A percentile compares a stretch with the other conserved stretches of the same genome.
Conservation (phyloP, 805 yeast genomes). For the Yamadazyma sp. region DNA sequence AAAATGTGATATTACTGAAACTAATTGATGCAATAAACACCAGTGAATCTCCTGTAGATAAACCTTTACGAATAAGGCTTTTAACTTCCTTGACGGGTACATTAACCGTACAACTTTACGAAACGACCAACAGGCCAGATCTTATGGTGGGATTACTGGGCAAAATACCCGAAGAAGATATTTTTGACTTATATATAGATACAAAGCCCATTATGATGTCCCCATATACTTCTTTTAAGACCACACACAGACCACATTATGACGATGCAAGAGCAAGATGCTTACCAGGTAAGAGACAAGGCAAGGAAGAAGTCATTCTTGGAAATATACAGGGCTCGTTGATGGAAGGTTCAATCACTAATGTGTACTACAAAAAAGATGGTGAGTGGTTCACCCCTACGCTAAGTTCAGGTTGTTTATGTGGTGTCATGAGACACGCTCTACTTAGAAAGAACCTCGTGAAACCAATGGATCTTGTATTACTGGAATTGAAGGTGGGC, state of each 20-base stretch:
- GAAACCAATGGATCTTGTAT: constrained; percentile 50
- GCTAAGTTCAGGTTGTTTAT: constrained; percentile 75
- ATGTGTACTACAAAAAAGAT: constrained; percentile 57
- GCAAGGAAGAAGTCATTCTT: constrained; percentile 68
- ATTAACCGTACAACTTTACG: constrained; percentile 33
- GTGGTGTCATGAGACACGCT: constrained; percentile 76
- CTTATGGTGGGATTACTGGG: constrained; percentile 30
- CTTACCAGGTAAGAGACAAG: constrained; percentile 37
- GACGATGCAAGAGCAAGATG: constrained; percentile 56
- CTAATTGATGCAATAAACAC: constrained; percentile 27
- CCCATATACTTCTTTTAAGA: constrained; percentile 81
- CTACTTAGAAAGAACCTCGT: constrained; percentile 54
- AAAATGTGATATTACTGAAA: constrained; percentile 32
- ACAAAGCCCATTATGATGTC: constrained; percentile 51
- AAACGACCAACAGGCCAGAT: constrained; percentile 24
- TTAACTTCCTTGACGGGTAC: constrained; percentile 30
- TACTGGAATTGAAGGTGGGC: constrained; percentile 55
- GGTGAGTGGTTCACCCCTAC: constrained; percentile 79
- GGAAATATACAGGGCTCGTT: constrained; percentile 55
- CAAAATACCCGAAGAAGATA: constrained; percentile 12
- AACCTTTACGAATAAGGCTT: constrained; percentile 35
- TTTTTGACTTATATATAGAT: constrained; percentile 68
- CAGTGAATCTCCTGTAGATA: constrained; percentile 20
- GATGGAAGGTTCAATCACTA: constrained; percentile 82
- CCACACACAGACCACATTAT: constrained; percentile 70